Percentiles rank a stretch among this genome's conserved stretches.
Evolutionary conservation across 2,329 filamentous ascomycete species (phyloP).

Genomic region (Claviceps monticola): DNA sequence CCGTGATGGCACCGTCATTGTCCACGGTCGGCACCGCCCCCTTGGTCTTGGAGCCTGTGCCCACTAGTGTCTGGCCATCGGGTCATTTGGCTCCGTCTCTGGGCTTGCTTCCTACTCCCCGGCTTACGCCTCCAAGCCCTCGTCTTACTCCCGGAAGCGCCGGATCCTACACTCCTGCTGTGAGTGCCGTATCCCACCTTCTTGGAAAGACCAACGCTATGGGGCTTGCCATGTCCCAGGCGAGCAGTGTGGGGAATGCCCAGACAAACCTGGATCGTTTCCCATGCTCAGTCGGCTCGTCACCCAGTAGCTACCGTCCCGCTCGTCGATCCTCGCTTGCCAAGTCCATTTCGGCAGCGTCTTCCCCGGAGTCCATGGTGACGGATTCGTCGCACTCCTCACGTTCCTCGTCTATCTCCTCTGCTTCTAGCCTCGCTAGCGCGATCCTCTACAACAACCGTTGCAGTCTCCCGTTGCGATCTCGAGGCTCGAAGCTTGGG

Average conservation of each 20-base stretch:
- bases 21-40: slow-evolving; percentile 28
- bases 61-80: slow-evolving; percentile 28
- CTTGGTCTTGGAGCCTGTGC: slow-evolving; percentile 32
- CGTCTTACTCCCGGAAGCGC: slow-evolving; percentile 39
- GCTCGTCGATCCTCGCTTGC: slow-evolving; percentile 48
- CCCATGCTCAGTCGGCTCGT: slow-evolving; percentile 32
- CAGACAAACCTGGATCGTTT: slow-evolving; percentile 39
- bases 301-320: slow-evolving; percentile 35
- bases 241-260: slow-evolving; percentile 27
- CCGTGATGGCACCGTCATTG: slow-evolving; percentile 24
- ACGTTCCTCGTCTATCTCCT: slow-evolving; percentile 51
- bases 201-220: slow-evolving; percentile 40
- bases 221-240: slow-evolving; percentile 46
- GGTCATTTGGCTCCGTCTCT: slow-evolving; percentile 35
- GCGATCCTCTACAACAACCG: slow-evolving; percentile 31
- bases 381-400: slow-evolving; percentile 49
- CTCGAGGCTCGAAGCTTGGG: slow-evolving; percentile 43
- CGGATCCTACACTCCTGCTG: slow-evolving; percentile 47
- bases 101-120: slow-evolving; percentile 43
- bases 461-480: slow-evolving; percentile 47
- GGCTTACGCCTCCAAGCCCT: slow-evolving; percentile 46
- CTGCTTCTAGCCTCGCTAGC: slow-evolving; percentile 45
- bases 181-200: slow-evolving; percentile 37
- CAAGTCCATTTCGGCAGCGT: slow-evolving; percentile 47
- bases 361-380: slow-evolving; percentile 54